phyloP scores from a whole-genome alignment of 148 eudicot species.

The Nepenthes gracilis region DNA sequence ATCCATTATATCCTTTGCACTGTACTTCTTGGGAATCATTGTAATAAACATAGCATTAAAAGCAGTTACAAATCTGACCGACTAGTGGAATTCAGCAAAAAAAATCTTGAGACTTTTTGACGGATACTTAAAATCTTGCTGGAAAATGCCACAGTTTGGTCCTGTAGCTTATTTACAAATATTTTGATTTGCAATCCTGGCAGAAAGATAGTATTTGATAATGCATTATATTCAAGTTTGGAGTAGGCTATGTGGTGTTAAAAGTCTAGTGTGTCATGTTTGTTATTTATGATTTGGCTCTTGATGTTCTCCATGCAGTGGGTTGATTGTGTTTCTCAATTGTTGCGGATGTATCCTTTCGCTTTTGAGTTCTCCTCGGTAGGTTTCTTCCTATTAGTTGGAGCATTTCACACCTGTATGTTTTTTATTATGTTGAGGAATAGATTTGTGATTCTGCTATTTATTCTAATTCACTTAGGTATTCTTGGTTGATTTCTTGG shows the following conservation, averaged over 20 bases:
- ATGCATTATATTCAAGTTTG: too few relatives aligned
- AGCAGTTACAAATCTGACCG: too few relatives aligned
- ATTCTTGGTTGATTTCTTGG: slow-evolving; percentile 87
- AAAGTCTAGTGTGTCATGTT: not conserved
- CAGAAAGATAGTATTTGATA: too few relatives aligned
- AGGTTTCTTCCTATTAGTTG: slow-evolving; percentile 12
- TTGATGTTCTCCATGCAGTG: slow-evolving; percentile 37
- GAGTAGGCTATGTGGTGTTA: not conserved
- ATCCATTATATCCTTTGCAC: too few relatives aligned
- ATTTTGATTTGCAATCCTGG: too few relatives aligned
- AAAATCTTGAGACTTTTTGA: too few relatives aligned
- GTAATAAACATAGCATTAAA: too few relatives aligned
- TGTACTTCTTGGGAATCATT: too few relatives aligned
- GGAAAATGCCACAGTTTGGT: too few relatives aligned
- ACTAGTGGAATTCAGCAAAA: too few relatives aligned
- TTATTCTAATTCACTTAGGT: slow-evolving; percentile 26
- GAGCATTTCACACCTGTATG: not conserved
- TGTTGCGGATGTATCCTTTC: slow-evolving; percentile 87
- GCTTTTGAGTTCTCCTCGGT: slow-evolving; percentile 96
- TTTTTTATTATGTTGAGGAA: not conserved
- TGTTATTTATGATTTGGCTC: not conserved
- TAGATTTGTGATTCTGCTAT: not conserved
- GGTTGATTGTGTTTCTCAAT: slow-evolving; percentile 94
- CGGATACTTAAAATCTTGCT: too few relatives aligned
- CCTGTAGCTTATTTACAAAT: too few relatives aligned